Conservation (phyloP, 2,329 filamentous ascomycete species). For the Claviceps spartinae region DNA sequence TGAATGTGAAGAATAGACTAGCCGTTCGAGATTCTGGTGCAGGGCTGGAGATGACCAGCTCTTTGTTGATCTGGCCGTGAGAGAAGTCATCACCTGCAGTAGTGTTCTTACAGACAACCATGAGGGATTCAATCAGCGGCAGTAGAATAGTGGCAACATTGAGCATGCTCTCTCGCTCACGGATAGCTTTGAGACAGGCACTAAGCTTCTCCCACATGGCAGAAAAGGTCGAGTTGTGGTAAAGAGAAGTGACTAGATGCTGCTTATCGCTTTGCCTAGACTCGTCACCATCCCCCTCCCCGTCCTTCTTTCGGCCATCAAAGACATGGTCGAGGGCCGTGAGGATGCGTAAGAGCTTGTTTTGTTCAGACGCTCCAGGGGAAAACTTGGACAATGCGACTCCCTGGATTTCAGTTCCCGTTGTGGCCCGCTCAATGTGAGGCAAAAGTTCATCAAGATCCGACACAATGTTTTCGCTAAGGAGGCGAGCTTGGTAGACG, state of each 20-base stretch:
- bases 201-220: slow-evolving; percentile 88
- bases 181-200: slow-evolving; percentile 74
- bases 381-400: slow-evolving; percentile 92
- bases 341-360: slow-evolving; percentile 82
- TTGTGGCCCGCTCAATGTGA: slow-evolving; percentile 75
- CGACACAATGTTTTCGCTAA: slow-evolving; percentile 72
- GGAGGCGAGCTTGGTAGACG: slow-evolving; percentile 68
- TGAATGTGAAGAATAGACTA: slow-evolving; percentile 90
- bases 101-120: slow-evolving; percentile 99
- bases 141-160: slow-evolving; percentile 93
- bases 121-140: slow-evolving; percentile 87
- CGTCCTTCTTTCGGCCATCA: slow-evolving; percentile 59
- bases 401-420: slow-evolving; percentile 88
- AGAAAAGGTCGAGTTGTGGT: slow-evolving; percentile 81
- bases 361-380: slow-evolving; percentile 88
- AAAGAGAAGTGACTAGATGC: slow-evolving; percentile 74
- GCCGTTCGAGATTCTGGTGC: slow-evolving; percentile 69
- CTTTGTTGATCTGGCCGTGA: slow-evolving; percentile 40
- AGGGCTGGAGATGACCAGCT: slow-evolving; percentile 62
- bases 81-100: slow-evolving; percentile 56
- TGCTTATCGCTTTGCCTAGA: slow-evolving; percentile 53
- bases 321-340: slow-evolving; percentile 94
- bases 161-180: slow-evolving; percentile 85
- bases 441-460: slow-evolving; percentile 76
- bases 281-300: slow-evolving; percentile 34